Conservation (phyloP, 2,329 filamentous ascomycete genomes). For the Colletotrichum sp. region DNA sequence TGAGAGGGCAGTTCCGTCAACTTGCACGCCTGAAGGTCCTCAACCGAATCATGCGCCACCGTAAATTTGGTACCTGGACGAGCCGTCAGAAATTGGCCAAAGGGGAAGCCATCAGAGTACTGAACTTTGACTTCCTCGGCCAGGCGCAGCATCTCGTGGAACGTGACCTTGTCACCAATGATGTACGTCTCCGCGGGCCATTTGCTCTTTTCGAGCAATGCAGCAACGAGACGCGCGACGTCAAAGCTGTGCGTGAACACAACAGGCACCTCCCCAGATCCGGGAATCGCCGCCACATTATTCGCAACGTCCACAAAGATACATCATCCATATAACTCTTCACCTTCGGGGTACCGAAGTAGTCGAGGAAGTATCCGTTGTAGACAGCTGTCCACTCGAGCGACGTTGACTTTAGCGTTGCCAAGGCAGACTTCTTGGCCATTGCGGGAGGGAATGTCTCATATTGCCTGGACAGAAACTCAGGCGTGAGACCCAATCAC, state of each 20-base stretch:
- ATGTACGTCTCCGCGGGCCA: conserved; percentile 44
- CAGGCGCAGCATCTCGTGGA: conserved; percentile 44
- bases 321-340: conserved; percentile 41
- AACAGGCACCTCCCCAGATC: conserved; percentile 46
- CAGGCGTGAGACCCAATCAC: not conserved
- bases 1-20: not conserved
- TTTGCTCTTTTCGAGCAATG: conserved; percentile 39
- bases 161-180: conserved; percentile 45
- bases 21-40: not conserved
- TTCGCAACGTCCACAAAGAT: conserved; percentile 47
- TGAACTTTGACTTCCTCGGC: conserved; percentile 24
- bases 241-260: conserved; percentile 54
- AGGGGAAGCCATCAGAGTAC: not conserved
- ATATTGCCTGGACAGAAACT: not conserved
- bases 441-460: not conserved
- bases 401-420: conserved; percentile 31
- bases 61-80: not conserved
- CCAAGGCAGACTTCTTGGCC: not conserved
- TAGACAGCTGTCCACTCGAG: conserved; percentile 41
- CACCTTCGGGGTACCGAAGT: conserved; percentile 42
- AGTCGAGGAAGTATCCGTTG: conserved; percentile 50
- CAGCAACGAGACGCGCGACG: conserved; percentile 48
- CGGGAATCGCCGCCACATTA: conserved; percentile 53
- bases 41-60: not conserved
- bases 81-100: not conserved